phyloP scores from a whole-genome alignment of 495 filamentous ascomycete genomes.

The Penicillium taxi region DNA sequence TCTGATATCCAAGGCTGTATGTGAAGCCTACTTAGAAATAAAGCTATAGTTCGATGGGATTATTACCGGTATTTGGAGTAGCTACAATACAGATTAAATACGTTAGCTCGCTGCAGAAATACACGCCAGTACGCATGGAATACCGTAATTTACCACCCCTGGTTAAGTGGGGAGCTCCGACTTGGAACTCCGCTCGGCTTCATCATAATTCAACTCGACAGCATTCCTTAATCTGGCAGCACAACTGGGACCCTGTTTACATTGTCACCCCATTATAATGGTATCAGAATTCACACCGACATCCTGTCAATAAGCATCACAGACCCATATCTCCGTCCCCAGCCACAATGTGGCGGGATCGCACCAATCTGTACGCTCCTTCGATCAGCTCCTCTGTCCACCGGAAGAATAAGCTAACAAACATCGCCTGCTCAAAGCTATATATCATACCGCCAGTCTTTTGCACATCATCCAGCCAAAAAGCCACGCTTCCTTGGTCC shows the following conservation, averaged over 20 bases:
- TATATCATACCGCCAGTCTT: constrained; percentile 97
- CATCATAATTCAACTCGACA: constrained; percentile 4
- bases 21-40: no score
- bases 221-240: neutral
- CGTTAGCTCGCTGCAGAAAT: no score
- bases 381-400: constrained; percentile 9
- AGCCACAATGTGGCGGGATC: constrained; percentile 87
- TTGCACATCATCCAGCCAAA: constrained; percentile 87
- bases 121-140: no score
- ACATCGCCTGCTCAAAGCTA: constrained; percentile 50
- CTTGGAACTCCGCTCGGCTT: no score
- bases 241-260: no score
- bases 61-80: no score
- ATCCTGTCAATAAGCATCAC: constrained; percentile 11
- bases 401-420: constrained; percentile 5
- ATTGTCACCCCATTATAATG: constrained; percentile 9
- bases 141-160: no score
- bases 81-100: no score
- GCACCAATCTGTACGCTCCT: constrained; percentile 78
- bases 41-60: no score
- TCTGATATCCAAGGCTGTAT: no score
- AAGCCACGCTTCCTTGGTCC: constrained; percentile 61
- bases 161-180: no score
- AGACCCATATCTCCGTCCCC: constrained; percentile 5
- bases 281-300: constrained; percentile 2